Conservation (phyloP, 306 rosid species). For the Quercus bicolor region DNA sequence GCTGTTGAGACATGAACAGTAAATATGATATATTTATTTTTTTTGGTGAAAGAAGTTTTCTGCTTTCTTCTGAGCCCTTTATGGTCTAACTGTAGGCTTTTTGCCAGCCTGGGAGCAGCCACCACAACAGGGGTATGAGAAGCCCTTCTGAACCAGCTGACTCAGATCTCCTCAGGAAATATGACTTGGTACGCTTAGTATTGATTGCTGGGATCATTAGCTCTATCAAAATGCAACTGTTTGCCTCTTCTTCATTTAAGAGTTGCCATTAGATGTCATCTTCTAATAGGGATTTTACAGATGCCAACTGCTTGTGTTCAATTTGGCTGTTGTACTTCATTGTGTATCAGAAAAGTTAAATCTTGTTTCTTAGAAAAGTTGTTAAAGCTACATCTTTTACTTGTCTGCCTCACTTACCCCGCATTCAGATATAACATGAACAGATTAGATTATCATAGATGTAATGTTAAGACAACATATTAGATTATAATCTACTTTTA, state of each 20-base stretch:
- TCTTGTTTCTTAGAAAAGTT: background rate
- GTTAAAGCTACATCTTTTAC: background rate
- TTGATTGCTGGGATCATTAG: conserved; percentile 23
- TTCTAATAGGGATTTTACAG: conserved; percentile 26
- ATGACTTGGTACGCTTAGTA: conserved; percentile 40
- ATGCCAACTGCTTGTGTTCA: conserved; percentile 12
- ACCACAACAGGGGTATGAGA: conserved; percentile 69
- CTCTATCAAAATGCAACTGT: conserved; percentile 22
- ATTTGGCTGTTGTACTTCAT: background rate
- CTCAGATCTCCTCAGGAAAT: conserved; percentile 22
- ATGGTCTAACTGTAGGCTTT: conserved; percentile 49
- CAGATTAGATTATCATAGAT: background rate
- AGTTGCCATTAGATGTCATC: conserved; percentile 24
- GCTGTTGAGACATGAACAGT: background rate
- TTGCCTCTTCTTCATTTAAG: conserved; percentile 2
- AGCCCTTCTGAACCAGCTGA: conserved; percentile 54
- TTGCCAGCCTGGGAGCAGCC: conserved; percentile 79
- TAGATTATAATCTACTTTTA: background rate
- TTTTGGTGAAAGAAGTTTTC: background rate
- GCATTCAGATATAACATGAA: background rate
- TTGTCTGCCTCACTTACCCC: background rate
- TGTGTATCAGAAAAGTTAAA: background rate
- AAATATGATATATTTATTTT: background rate
- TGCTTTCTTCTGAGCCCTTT: conserved; percentile 5
- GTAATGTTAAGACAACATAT: background rate